A percentile compares a stretch with the other conserved stretches of the same genome.
Evolutionary conservation across 2,329 filamentous ascomycete genomes (phyloP).

Genomic region (Scedosporium boydii): DNA sequence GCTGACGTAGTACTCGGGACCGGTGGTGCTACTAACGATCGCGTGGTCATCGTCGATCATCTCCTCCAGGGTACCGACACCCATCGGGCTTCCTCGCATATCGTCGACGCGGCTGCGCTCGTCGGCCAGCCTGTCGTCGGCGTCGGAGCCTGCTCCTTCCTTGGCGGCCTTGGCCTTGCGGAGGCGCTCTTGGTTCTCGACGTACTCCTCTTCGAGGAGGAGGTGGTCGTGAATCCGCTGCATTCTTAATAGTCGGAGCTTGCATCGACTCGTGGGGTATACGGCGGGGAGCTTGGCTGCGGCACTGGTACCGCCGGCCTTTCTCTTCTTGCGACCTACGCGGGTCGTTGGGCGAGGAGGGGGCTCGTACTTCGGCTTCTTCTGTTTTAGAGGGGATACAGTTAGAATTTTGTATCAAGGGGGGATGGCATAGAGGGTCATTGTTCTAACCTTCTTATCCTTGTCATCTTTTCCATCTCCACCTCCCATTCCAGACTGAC

Average conservation of each 20-base stretch:
- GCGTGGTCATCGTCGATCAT: slow-evolving; percentile 99
- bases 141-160: slow-evolving; percentile 64
- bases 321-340: slow-evolving; percentile 98
- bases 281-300: slow-evolving; percentile 91
- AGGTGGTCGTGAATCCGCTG: slow-evolving; percentile 97
- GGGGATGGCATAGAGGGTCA: background rate
- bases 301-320: slow-evolving; percentile 82
- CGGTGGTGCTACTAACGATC: slow-evolving; percentile 94
- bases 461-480: slow-evolving; percentile 74
- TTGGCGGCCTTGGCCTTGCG: slow-evolving; percentile 83
- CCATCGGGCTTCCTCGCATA: slow-evolving; percentile 98
- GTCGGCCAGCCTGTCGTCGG: slow-evolving; percentile 79
- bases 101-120: slow-evolving; percentile 93
- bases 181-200: slow-evolving; percentile 95
- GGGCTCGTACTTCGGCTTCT: slow-evolving; percentile 99
- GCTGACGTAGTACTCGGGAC: slow-evolving; percentile 97
- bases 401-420: background rate
- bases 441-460: slow-evolving; percentile 73
- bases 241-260: slow-evolving; percentile 93
- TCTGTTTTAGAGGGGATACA: slow-evolving; percentile 41
- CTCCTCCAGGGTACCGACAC: slow-evolving; percentile 93
- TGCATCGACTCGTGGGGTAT: slow-evolving; percentile 94
- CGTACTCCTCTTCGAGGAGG: slow-evolving; percentile 93
- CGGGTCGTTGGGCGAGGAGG: slow-evolving; percentile 94
- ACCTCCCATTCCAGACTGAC: slow-evolving; percentile 78